Evolutionary conservation across 768 basidiomycete species (phyloP).

Genomic region (Suillus plorans): DNA sequence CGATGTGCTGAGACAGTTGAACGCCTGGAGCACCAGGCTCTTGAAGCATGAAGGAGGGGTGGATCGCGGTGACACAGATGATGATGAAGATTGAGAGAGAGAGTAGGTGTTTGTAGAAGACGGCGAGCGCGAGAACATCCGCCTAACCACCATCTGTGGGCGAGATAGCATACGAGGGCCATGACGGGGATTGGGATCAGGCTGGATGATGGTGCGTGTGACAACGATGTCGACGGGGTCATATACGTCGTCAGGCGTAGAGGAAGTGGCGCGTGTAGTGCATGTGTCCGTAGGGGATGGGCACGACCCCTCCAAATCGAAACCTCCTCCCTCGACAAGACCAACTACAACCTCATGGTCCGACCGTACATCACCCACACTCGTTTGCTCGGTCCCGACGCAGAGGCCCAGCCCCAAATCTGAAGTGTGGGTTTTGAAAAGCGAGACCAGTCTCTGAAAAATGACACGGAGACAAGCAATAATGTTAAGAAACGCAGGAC

Average conservation of each 20-base stretch:
- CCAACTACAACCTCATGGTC: slow-evolving; percentile 33
- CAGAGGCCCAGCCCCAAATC: slow-evolving; percentile 26
- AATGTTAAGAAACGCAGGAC: slow-evolving; percentile 10
- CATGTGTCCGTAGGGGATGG: not conserved
- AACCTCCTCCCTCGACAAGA: slow-evolving; percentile 14
- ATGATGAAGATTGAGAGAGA: slow-evolving; percentile 15
- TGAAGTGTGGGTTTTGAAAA: slow-evolving; percentile 10
- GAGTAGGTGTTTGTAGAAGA: slow-evolving; percentile 30
- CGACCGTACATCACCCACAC: slow-evolving; percentile 18
- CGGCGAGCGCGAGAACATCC: slow-evolving; percentile 2
- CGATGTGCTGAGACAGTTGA: too few relatives aligned
- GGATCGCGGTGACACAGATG: not conserved
- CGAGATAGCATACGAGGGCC: not conserved
- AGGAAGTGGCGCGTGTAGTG: not conserved
- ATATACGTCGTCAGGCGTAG: slow-evolving; percentile 18
- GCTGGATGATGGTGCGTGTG: slow-evolving; percentile 38
- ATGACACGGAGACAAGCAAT: slow-evolving; percentile 18
- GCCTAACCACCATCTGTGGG: not conserved
- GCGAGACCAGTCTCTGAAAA: slow-evolving; percentile 17
- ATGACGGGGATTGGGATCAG: slow-evolving; percentile 11
- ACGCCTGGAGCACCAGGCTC: slow-evolving; percentile 23
- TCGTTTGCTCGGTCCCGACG: slow-evolving; percentile 11
- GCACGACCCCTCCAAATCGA: not conserved
- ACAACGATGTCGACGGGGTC: slow-evolving; percentile 31
- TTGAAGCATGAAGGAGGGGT: slow-evolving; percentile 18